phyloP scores from a whole-genome alignment of 1,284 basidiomycete genomes.

The Cryptococcus deneoformans region DNA sequence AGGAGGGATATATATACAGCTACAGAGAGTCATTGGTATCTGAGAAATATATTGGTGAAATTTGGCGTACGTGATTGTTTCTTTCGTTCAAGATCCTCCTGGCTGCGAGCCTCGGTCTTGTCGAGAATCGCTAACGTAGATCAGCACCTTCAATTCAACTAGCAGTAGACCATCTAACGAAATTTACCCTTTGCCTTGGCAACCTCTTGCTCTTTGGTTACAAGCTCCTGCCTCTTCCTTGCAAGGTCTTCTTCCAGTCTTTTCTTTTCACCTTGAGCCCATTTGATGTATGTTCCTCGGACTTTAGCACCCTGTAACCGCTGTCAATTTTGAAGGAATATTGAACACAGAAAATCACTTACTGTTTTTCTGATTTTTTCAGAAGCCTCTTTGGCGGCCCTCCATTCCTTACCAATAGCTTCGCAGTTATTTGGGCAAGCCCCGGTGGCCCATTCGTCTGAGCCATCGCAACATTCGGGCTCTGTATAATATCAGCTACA shows the following conservation, averaged over 20 bases:
- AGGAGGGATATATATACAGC: constrained; percentile 76
- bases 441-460: constrained; percentile 71
- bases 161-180: not conserved
- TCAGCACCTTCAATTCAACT: not conserved
- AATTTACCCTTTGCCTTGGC: constrained; percentile 34
- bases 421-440: constrained; percentile 77
- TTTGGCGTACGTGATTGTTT: constrained; percentile 71
- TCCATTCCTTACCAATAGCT: constrained; percentile 68
- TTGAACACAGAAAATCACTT: constrained; percentile 28
- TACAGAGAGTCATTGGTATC: constrained; percentile 40
- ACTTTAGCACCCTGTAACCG: constrained; percentile 79
- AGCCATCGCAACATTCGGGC: constrained; percentile 95
- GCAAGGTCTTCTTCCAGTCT: constrained; percentile 64
- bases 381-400: constrained; percentile 65
- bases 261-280: constrained; percentile 81
- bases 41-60: not conserved
- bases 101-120: constrained; percentile 30
- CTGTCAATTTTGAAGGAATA: not conserved
- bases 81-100: constrained; percentile 64
- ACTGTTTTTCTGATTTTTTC: constrained; percentile 77
- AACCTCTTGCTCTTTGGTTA: constrained; percentile 60
- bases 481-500: constrained; percentile 55
- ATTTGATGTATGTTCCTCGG: constrained; percentile 79
- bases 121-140: constrained; percentile 23
- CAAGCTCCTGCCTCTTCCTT: constrained; percentile 58